phyloP scores from a whole-genome alignment of 306 rosid species.

The Lathyrus tuberosus region DNA sequence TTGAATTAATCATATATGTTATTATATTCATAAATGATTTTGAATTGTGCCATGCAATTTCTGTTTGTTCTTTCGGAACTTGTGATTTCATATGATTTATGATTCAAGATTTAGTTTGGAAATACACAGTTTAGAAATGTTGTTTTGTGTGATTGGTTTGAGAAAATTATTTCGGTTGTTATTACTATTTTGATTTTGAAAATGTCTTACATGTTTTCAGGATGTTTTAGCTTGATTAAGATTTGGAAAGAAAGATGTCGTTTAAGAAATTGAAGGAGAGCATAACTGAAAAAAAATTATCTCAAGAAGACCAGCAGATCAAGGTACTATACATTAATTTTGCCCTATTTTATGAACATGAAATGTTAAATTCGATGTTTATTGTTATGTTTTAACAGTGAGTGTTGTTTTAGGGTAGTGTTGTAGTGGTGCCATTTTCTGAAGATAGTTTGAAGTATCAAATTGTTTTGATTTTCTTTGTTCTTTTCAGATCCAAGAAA shows the following conservation, averaged over 20 bases:
- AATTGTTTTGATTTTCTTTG: slow-evolving; percentile 26
- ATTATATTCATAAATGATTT: neutral
- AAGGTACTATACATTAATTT: slow-evolving; percentile 52
- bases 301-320: slow-evolving; percentile 57
- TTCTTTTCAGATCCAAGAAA: slow-evolving; percentile 59
- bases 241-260: slow-evolving; percentile 52
- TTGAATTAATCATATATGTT: no score
- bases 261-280: slow-evolving; percentile 46
- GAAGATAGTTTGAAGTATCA: no score
- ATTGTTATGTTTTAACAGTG: neutral
- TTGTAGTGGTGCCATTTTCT: no score
- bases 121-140: neutral
- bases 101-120: neutral
- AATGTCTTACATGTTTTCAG: slow-evolving; percentile 38
- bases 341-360: slow-evolving; percentile 13
- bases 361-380: slow-evolving; percentile 21
- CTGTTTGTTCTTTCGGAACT: neutral
- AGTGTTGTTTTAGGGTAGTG: no score
- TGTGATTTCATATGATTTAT: neutral
- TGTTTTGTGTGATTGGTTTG: neutral
- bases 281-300: slow-evolving; percentile 46
- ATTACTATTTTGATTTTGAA: neutral
- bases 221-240: slow-evolving; percentile 27
- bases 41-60: neutral
- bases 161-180: neutral